Evolutionary conservation across 306 rosid genomes (phyloP), one percentile per base, ranked within the genome.

Genomic region (Pyrus pyrifolia): DNA sequence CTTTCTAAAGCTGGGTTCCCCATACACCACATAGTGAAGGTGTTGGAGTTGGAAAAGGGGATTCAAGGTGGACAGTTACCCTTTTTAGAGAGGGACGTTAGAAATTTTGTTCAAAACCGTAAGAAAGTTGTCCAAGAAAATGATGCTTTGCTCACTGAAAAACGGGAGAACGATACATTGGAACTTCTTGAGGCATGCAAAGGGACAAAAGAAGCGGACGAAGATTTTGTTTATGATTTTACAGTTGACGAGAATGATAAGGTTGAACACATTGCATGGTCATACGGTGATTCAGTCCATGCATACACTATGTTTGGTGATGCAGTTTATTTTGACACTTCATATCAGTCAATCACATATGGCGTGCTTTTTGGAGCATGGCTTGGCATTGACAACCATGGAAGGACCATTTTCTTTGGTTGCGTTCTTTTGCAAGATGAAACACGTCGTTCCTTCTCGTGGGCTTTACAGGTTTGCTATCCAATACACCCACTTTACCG

Each of bases 1-100:
- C 99, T 95, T 74, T 90, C 96, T 29, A 89, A 92, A 79, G 99
- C 97, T 0, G 99, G 97, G 65, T 95, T 95, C 83, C 96, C 99
- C 1, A 83, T 95, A 76, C 93, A 92, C 74, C 87, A 97, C n/a
- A 91, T 92, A 76, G 96, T 95, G 83, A 95, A 92, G 87, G 96
- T 90, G 81, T 85, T 95, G 78, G 99, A 95, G 86, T 82, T 88
- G 86, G 99, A 95, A 67, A 95, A 95, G 82, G 99, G 99, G 49
- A 91, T 86, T 85, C 99, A 90, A 57, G 97, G 97, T 23, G 99
- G 97, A 38, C 96, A 90, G 68, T 69, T 95, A 69, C 97, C 98
- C 76, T 95, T 92, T 79, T 81, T 95, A 78, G 99, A 95, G 84
- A 92, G 97, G 82, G 99, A 92, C 77, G 97, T 95, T 55, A 90